Conservation (phyloP, 345 rosid genomes). For the Linum tenue region DNA sequence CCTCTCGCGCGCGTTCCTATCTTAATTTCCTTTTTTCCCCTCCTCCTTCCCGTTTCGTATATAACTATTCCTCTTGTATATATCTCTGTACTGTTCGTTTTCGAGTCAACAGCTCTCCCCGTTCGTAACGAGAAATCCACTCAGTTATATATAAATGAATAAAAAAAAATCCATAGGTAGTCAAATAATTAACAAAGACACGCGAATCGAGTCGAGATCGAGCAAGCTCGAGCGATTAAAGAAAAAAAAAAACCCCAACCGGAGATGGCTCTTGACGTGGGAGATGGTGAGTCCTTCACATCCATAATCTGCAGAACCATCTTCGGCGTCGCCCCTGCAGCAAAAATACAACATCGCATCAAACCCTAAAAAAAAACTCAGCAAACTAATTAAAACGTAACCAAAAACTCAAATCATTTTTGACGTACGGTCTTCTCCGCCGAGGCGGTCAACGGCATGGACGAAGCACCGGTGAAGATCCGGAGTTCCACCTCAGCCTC, state of each 20-base stretch:
- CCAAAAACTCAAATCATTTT: not conserved
- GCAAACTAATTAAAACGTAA: too few relatives aligned
- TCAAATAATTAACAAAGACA: too few relatives aligned
- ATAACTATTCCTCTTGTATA: too few relatives aligned
- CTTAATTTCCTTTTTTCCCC: too few relatives aligned
- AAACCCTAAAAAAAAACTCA: too few relatives aligned
- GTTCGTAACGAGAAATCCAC: too few relatives aligned
- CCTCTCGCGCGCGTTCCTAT: too few relatives aligned
- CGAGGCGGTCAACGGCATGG: conserved; percentile 54
- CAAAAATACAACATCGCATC: not conserved
- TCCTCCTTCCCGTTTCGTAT: too few relatives aligned
- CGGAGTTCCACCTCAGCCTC: conserved; percentile 59
- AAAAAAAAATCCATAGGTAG: not conserved
- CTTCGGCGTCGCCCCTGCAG: conserved; percentile 61
- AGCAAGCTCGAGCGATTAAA: too few relatives aligned
- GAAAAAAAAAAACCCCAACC: conserved; percentile 33
- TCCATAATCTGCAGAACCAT: conserved; percentile 54
- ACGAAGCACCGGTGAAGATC: conserved; percentile 51
- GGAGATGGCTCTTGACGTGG: conserved; percentile 77
- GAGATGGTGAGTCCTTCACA: conserved; percentile 54
- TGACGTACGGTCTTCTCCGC: conserved; percentile 56
- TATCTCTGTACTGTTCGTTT: too few relatives aligned
- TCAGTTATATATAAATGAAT: not conserved
- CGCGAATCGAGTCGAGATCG: too few relatives aligned
- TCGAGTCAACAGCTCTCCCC: too few relatives aligned